Evolutionary conservation across 805 yeast genomes (phyloP).

Genomic region (Wickerhamomyces kurtzmanii): DNA sequence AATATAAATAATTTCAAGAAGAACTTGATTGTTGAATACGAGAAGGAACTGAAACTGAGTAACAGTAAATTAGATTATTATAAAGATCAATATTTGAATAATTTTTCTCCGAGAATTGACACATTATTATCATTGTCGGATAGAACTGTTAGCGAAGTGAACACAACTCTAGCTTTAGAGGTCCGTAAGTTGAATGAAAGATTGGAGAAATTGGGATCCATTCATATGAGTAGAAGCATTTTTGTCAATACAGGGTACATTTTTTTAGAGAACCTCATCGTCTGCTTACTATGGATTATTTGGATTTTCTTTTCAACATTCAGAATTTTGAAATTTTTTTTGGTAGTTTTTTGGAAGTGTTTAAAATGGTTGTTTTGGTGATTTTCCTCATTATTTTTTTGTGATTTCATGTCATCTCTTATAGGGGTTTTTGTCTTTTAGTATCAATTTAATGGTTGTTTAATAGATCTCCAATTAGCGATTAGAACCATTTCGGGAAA

Average conservation of each 20-base stretch:
- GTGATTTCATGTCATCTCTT: too few relatives aligned
- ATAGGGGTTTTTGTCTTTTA: too few relatives aligned
- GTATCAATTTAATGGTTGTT: too few relatives aligned
- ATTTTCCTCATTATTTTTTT: too few relatives aligned
- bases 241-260: slow-evolving; percentile 30
- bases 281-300: slow-evolving; percentile 37
- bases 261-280: slow-evolving; percentile 41
- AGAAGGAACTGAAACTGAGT: slow-evolving; percentile 17
- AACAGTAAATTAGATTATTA: too few relatives aligned
- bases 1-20: slow-evolving; percentile 12
- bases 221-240: slow-evolving; percentile 21
- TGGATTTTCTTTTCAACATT: slow-evolving; percentile 48
- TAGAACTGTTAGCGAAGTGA: slow-evolving; percentile 63
- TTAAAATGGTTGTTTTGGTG: slow-evolving; percentile 7
- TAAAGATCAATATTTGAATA: slow-evolving; percentile 19
- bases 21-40: slow-evolving; percentile 12
- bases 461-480: too few relatives aligned
- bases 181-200: slow-evolving; percentile 43
- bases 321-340: slow-evolving; percentile 19
- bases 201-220: slow-evolving; percentile 28
- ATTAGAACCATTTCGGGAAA: too few relatives aligned
- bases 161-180: slow-evolving; percentile 58
- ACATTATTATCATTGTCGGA: slow-evolving; percentile 53
- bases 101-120: slow-evolving; percentile 47
- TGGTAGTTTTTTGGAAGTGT: slow-evolving; percentile 5